Evolutionary conservation across 2,329 filamentous ascomycete species (phyloP), one percentile per base, ranked within the genome.

Genomic region (Colletotrichum lupini): DNA sequence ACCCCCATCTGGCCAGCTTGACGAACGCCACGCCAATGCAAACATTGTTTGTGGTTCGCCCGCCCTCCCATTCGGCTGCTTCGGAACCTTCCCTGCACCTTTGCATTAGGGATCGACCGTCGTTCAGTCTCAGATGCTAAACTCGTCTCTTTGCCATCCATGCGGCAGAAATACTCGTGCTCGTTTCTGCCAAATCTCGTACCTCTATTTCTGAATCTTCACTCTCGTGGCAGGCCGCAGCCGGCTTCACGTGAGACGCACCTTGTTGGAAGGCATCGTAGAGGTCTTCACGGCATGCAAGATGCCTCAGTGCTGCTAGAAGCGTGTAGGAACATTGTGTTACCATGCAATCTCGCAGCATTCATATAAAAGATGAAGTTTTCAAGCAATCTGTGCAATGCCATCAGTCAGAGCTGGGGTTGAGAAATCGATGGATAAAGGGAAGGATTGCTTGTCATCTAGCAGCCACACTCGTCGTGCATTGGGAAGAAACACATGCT

Each of bases 101-200:
- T 52, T 74, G 71, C 72, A 49, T 70, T 67, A 59, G 66, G 52
- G 75, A 74, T 75, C 72, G 62, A 49, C 68, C 19, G 19, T 32
- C n/a, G 49, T 65, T 52, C 26, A 58, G 75, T 75, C 74, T 76
- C 72, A 66, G 67, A 75, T 73, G 64, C 67, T 64, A 75, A 76
- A 72, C 74, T 56, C 59, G 67, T 67, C 64, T 63, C 67, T 62
- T 62, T 53, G n/a, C 74, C 61, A 68, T 32, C 53, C 59, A 26
- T 52, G 35, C 46, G 61, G 57, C 35, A 24, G 28, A 14, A 60
- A 72, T 22, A 9, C 30, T 67, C 30, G 26, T 32, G 24, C 16
- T 24, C 49, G 19, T 42, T 32, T 32, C 35, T 14, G 53, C 49
- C 16, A 32, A 11, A 68, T 8, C 46, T 49, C 32, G 19, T 49